Evolutionary conservation across 352 stramenopile species (phyloP), one percentile per base, ranked within the genome.

Genomic region (Phytophthora crassamura): DNA sequence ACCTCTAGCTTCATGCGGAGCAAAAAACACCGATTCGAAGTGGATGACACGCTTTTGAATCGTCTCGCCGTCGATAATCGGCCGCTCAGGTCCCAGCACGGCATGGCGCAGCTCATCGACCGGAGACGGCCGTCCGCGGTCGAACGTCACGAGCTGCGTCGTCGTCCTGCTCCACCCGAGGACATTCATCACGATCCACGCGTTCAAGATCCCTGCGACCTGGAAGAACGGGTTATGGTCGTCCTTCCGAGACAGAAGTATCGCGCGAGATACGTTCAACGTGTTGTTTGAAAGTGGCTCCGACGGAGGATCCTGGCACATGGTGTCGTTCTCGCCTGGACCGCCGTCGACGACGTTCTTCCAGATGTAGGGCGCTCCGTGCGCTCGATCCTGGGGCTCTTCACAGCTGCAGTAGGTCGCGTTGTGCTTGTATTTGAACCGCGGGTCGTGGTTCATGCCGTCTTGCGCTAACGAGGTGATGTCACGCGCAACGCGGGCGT

Each of bases 191-290:
- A 69, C 34, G n/a, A 61, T 46, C 64, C 64, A 78, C 8, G 69
- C 56, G 45, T 73, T 78, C 9, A 78, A 45, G 33, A 53, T 59
- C 2, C 54, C 49, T 15, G 65, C 57, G 35, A 78, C 46, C 52
- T 77, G 69, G 45, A 70, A 68, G 43, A 75, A 80, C 36, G 69
- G 64, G 47, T 75, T 80, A 43, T 74, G 64, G 43, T 74, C 68
- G 25, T 80, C 54, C 28, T 67, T 67, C 14, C 72, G 60, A 15
- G 53, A 33, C 5, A 80, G 8, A 16, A 80, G 7, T 2, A 80
- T 40, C 3, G 51, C 59, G n/a, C 15, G 52, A 10, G 2, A 16
- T 12, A 52, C 25, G 11, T 20, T 45, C 48, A 59, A 14, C 40
- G 30, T 16, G 4, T 34, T 6, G 12, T n/a, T 18, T 14, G 35